Conservation (phyloP, 2,329 filamentous ascomycete species). For the Cytospora chrysosperma region DNA sequence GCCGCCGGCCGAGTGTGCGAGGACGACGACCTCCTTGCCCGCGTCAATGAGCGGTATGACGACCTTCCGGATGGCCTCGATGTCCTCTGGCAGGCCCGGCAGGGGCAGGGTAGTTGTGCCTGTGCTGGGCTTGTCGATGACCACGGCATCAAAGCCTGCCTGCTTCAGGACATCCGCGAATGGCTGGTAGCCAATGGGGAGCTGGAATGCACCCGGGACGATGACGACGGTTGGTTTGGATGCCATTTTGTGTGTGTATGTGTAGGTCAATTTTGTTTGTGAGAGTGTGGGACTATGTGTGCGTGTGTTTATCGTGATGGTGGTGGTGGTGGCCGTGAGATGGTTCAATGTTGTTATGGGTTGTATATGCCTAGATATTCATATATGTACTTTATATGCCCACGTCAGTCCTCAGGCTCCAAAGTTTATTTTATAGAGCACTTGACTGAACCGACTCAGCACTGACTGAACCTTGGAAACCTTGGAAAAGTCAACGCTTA, state of each 20-base stretch:
- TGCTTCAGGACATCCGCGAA: conserved; percentile 4
- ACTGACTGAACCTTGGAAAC: too few species aligned
- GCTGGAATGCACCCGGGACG: conserved; percentile 17
- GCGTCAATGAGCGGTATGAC: conserved; percentile 31
- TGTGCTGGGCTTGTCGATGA: conserved; percentile 12
- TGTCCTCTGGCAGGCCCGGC: conserved; percentile 16
- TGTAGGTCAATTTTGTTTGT: too few species aligned
- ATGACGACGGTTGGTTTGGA: conserved; percentile 15
- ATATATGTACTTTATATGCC: too few species aligned
- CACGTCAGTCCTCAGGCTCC: too few species aligned
- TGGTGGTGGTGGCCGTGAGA: too few species aligned
- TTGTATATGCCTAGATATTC: too few species aligned
- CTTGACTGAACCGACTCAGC: too few species aligned
- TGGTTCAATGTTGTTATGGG: too few species aligned
- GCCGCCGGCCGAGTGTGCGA: conserved; percentile 46
- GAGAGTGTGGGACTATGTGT: too few species aligned
- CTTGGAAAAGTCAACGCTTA: too few species aligned
- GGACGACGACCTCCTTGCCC: conserved; percentile 42
- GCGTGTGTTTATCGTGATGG: too few species aligned
- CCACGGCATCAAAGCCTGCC: not conserved
- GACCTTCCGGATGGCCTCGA: conserved; percentile 8
- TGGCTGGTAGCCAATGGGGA: not conserved
- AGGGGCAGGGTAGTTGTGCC: conserved; percentile 11
- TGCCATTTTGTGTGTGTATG: conserved; percentile 4
- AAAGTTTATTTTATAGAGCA: too few species aligned